Conservation (phyloP, 805 yeast species). For the Maudiozyma bulderi region DNA sequence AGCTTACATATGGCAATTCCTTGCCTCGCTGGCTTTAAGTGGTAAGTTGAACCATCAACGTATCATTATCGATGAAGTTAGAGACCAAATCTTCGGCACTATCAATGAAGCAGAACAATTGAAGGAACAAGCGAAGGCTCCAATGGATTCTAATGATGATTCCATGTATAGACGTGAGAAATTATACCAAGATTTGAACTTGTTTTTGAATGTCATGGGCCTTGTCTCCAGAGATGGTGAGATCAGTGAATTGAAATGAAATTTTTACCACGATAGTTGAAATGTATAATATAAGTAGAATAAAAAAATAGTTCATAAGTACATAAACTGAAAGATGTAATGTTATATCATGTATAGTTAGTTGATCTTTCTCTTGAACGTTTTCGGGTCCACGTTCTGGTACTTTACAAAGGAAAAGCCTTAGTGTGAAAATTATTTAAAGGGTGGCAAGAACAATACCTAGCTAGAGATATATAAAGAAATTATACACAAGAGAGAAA, state of each 20-base stretch:
- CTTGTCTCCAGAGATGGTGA: slow-evolving; percentile 84
- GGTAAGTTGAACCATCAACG: slow-evolving; percentile 88
- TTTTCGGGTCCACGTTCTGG: no score
- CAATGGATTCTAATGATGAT: slow-evolving; percentile 28
- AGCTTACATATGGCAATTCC: slow-evolving; percentile 90
- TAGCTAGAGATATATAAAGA: not conserved
- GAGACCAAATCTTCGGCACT: slow-evolving; percentile 86
- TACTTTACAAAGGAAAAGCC: no score
- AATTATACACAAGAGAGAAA: not conserved
- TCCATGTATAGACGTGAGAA: slow-evolving; percentile 42
- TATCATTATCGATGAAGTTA: slow-evolving; percentile 84
- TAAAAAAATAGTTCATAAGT: not conserved
- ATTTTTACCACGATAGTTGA: no score
- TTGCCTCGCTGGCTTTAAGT: slow-evolving; percentile 87
- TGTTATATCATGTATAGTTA: not conserved
- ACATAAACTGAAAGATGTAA: not conserved
- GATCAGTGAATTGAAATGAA: slow-evolving; percentile 59
- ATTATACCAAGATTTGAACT: slow-evolving; percentile 70
- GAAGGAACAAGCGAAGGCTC: slow-evolving; percentile 17
- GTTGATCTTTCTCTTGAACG: no score
- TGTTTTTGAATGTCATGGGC: slow-evolving; percentile 95
- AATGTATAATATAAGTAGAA: no score
- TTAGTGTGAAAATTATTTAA: not conserved
- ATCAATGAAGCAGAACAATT: slow-evolving; percentile 61
- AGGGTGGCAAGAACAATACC: not conserved